Percentiles rank a stretch among this genome's conserved stretches.
phyloP scores from a whole-genome alignment of 2,329 filamentous ascomycete species.

The Diaporthe vexans region DNA sequence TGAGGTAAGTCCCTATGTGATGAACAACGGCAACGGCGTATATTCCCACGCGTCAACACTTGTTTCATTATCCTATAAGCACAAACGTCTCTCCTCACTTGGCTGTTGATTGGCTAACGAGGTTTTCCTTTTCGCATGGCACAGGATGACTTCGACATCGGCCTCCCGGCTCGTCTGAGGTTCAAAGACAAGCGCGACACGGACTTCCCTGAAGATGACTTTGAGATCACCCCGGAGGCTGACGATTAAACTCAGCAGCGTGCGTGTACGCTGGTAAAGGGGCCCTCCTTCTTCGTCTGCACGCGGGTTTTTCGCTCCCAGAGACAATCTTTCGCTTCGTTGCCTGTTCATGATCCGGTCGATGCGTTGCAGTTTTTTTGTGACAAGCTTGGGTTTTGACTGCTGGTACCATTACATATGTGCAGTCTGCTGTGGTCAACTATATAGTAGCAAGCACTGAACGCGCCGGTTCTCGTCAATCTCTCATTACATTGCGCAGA shows the following conservation, averaged over 20 bases:
- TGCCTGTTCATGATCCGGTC: not conserved
- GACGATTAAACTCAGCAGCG: not conserved
- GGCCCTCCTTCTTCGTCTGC: not conserved
- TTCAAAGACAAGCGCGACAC: constrained; percentile 13
- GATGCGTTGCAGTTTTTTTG: not conserved
- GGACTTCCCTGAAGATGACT: constrained; percentile 12
- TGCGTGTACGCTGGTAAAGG: not conserved
- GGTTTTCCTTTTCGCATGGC: not conserved
- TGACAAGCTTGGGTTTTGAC: not conserved
- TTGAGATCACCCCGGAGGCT: constrained; percentile 13
- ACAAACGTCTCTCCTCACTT: not conserved
- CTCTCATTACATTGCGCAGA: not conserved
- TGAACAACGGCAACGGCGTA: not conserved
- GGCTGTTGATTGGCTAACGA: not conserved
- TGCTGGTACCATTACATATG: not conserved
- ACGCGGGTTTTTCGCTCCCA: no score
- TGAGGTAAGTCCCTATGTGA: not conserved
- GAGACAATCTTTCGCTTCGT: not conserved
- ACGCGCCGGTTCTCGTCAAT: not conserved
- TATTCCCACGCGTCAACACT: not conserved
- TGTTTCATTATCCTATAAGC: not conserved
- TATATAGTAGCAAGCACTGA: not conserved
- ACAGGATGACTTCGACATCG: constrained; percentile 23
- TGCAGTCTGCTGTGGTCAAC: not conserved
- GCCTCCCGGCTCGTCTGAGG: not conserved